Evolutionary conservation across 306 rosid species (phyloP), one percentile per base, ranked within the genome.

Genomic region (Lathyrus sativus): DNA sequence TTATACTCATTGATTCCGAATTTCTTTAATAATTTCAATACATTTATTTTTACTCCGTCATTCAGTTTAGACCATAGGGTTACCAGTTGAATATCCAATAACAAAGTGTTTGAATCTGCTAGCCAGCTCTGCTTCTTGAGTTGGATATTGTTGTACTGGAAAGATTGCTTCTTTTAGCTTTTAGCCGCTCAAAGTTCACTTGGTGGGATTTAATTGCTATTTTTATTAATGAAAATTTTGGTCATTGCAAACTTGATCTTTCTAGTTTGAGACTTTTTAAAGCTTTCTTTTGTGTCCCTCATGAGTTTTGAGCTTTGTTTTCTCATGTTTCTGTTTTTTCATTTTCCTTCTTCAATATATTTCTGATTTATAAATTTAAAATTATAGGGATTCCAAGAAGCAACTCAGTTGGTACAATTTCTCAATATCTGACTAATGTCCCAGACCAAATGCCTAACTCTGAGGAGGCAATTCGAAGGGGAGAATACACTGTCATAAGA

Each of bases 391-490:
- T 91, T 72, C 85, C 96, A 71, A 85, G 95, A 82, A 83, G 69
- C 78, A 86, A 86, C 72, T 86, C 92, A 28, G 78, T 91, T 14
- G 97, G 97, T 18, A 91, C 67, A 86, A 62, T 91, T 78, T 86
- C 76, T 41, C 86, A 87, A 58, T 76, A 78, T 64, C 55, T 79
- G 78, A 58, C 78, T 24, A 88, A 77, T 84, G 83, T 73, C 9
- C 31, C 83, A 43, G 96, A 91, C 73, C 79, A 78, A 53, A 45
- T 80, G 37, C 88, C 92, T 41, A 85, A 86, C 74, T 88, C 97
- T 48, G 96, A 91, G 68, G 96, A 88, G 72, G 96, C 97, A 72
- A 82, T 91, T 76, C 92, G 91, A 38, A 83, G 95, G 82, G 97
- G 97, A 74, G 97, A 91, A 81, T 91, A 86, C 82, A 84, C 79